Conservation (phyloP, 164 flowering plant species). For the Vitis rotundifolia region DNA sequence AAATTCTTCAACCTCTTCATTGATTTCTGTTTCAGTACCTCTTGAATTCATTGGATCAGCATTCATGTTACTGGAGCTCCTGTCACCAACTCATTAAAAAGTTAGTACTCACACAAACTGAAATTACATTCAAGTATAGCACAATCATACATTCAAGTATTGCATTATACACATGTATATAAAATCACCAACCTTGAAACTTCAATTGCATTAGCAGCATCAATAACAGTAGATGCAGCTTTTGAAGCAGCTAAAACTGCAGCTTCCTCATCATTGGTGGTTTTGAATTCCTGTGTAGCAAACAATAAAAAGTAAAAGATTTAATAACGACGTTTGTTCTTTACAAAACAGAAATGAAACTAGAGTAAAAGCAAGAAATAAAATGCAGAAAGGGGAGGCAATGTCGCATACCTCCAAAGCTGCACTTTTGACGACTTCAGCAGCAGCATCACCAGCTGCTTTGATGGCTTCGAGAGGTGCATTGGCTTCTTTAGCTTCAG, state of each 20-base stretch:
- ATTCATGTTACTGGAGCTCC: conserved; percentile 36
- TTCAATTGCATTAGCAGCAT: conserved; percentile 81
- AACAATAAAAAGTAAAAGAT: not conserved
- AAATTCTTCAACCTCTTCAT: conserved; percentile 67
- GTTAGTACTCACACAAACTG: conserved; percentile 3
- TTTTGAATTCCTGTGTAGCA: conserved; percentile 54
- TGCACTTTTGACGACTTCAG: conserved; percentile 86
- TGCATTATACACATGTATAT: not conserved
- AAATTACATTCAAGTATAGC: not conserved
- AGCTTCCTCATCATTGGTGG: conserved; percentile 76
- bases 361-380: not conserved
- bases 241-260: conserved; percentile 85
- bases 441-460: conserved; percentile 97
- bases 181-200: conserved; percentile 60
- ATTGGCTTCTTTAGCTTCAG: conserved; percentile 90
- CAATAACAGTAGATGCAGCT: conserved; percentile 88
- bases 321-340: not conserved
- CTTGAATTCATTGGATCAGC: conserved; percentile 32
- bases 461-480: conserved; percentile 82
- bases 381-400: not conserved
- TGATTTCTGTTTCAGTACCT: conserved; percentile 39
- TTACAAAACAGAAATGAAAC: too few relatives aligned
- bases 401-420: conserved; percentile 69
- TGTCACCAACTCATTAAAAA: conserved; percentile 24
- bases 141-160: not conserved